Percentiles rank a stretch among this genome's conserved stretches.
These are phyloP conservation scores for Cadophora sp. DNA, from an alignment of 2,329 filamentous ascomycete species.

Conservation along the genomic window DNA sequence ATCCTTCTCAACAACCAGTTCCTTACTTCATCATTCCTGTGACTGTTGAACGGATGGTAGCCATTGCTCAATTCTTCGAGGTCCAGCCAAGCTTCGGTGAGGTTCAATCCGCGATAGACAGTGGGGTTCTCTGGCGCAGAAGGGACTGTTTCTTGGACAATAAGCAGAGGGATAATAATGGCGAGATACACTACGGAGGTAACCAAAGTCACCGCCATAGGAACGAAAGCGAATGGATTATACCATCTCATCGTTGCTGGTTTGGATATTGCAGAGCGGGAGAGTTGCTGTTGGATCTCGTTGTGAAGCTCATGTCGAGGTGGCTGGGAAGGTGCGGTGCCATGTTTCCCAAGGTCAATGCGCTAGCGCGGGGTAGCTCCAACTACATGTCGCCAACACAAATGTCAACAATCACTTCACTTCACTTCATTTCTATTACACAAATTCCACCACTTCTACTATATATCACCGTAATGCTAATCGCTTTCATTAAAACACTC, in stretches of 20 bases:
- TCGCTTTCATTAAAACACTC: no score
- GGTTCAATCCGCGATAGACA: slow-evolving; percentile 70
- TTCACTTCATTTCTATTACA: no score
- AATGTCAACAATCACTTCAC: no score
- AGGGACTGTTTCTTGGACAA: slow-evolving; percentile 80
- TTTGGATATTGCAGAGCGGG: neutral
- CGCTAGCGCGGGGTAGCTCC: no score
- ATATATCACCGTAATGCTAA: no score
- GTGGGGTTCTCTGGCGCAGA: slow-evolving; percentile 62
- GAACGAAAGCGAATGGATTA: slow-evolving; percentile 78
- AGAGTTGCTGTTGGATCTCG: slow-evolving; percentile 9
- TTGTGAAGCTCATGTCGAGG: slow-evolving; percentile 14
- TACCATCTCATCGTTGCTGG: slow-evolving; percentile 40
- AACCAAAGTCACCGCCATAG: slow-evolving; percentile 82
- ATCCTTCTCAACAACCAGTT: slow-evolving; percentile 77
- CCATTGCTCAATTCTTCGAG: slow-evolving; percentile 75
- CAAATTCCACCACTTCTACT: no score
- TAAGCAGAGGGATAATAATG: slow-evolving; percentile 73
- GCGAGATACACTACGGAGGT: slow-evolving; percentile 78
- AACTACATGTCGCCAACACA: no score
- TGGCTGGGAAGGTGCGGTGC: slow-evolving; percentile 12
- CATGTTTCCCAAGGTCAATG: no score
- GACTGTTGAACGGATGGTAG: slow-evolving; percentile 91
- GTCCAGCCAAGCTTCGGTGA: slow-evolving; percentile 87
- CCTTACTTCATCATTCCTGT: slow-evolving; percentile 80